Evolutionary conservation across 2,329 filamentous ascomycete genomes (phyloP).

Genomic region (Colletotrichum nymphaeae): DNA sequence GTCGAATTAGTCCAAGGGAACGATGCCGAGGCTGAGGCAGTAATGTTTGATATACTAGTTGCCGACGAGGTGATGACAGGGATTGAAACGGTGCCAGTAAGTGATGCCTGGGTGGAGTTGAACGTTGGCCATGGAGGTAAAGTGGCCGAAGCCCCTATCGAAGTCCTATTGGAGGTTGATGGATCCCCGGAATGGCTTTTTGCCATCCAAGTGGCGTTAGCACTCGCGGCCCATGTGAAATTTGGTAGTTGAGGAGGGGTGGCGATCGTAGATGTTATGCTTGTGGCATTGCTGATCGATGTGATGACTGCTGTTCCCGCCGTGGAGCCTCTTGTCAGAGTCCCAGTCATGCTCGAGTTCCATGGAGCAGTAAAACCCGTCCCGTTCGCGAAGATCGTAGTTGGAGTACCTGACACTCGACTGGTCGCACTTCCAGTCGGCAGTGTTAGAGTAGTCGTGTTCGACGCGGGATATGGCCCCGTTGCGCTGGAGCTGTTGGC

Average conservation of each 20-base stretch:
- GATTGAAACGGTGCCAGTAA: constrained; percentile 19
- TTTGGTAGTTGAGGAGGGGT: neutral
- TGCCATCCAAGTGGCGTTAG: constrained; percentile 5
- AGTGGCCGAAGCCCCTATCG: neutral
- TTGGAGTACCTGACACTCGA: neutral
- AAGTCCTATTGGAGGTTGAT: neutral
- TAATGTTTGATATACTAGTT: neutral
- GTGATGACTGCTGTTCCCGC: neutral
- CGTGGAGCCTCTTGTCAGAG: neutral
- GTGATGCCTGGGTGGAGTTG: constrained; percentile 20
- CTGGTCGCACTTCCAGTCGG: neutral
- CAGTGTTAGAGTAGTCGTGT: neutral
- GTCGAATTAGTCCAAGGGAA: constrained; percentile 21
- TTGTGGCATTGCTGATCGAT: neutral
- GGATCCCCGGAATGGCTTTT: neutral
- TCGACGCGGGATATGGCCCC: neutral
- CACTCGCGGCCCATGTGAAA: neutral
- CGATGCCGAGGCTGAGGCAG: neutral
- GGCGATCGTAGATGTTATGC: neutral
- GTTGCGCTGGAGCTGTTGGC: neutral
- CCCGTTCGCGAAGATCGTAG: neutral
- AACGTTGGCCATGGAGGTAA: neutral
- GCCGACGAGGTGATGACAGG: neutral
- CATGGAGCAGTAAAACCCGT: neutral
- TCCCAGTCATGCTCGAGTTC: neutral